Evolutionary conservation across 345 rosid genomes (phyloP).

Genomic region (Angophora floribunda): DNA sequence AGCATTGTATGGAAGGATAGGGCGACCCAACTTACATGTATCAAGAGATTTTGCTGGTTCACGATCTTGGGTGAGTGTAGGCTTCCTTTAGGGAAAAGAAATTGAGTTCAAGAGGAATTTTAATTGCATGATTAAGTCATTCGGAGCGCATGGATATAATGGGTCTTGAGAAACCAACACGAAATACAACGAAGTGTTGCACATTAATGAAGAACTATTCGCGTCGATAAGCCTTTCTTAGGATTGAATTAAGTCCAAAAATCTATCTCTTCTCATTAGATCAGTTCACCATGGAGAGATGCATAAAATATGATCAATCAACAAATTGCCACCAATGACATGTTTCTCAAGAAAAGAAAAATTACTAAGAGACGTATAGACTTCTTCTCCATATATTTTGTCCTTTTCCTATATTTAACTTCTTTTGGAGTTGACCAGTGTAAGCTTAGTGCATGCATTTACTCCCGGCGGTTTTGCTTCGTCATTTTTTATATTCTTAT

Average conservation of each 20-base stretch:
- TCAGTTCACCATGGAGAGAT: neutral
- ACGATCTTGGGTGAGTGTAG: neutral
- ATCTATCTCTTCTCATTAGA: neutral
- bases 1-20: neutral
- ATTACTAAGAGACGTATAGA: neutral
- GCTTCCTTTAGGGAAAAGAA: neutral
- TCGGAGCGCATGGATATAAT: rapidly evolving
- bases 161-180: neutral
- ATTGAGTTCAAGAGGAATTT: neutral
- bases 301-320: neutral
- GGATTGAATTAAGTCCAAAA: neutral
- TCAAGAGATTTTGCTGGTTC: too few species aligned
- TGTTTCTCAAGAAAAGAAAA: neutral
- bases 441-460: neutral
- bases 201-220: neutral
- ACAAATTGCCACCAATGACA: neutral
- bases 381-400: neutral
- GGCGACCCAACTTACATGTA: too few species aligned
- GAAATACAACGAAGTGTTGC: neutral
- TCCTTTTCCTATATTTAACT: neutral
- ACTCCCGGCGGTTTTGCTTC: neutral
- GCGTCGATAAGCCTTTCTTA: too few species aligned
- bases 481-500: neutral
- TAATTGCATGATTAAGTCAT: neutral
- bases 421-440: neutral